phyloP scores from a whole-genome alignment of 1,284 basidiomycete species.

The Fomitopsis betulina region DNA sequence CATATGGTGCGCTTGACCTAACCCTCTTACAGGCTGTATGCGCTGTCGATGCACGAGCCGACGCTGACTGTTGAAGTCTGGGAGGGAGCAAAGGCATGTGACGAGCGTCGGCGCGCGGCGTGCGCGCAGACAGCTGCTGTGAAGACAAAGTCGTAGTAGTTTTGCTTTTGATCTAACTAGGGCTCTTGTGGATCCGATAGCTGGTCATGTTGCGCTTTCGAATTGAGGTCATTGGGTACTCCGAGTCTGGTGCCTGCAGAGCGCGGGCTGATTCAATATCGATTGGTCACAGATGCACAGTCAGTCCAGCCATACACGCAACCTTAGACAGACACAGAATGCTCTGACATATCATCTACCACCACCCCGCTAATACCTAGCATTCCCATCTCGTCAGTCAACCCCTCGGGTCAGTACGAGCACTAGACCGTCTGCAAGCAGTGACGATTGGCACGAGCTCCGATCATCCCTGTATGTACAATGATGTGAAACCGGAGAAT shows the following conservation, averaged over 20 bases:
- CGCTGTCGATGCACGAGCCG: slow-evolving; percentile 29
- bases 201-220: too few species aligned
- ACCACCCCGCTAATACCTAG: too few species aligned
- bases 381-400: too few species aligned
- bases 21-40: slow-evolving; percentile 29
- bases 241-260: too few species aligned
- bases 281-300: too few species aligned
- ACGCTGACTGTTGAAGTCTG: slow-evolving; percentile 35
- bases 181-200: too few species aligned
- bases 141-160: not conserved
- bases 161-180: too few species aligned
- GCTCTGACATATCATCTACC: too few species aligned
- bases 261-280: too few species aligned
- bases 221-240: too few species aligned
- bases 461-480: not conserved
- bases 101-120: slow-evolving; percentile 26
- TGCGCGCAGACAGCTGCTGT: not conserved
- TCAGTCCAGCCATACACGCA: too few species aligned
- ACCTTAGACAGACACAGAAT: too few species aligned
- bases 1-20: not conserved
- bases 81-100: slow-evolving; percentile 33
- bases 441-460: not conserved
- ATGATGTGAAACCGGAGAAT: not conserved
- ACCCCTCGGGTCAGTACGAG: not conserved
- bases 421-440: not conserved